These are phyloP conservation scores for Cydonia oblonga DNA, from an alignment of 331 rosid species.

Conservation along the genomic window DNA sequence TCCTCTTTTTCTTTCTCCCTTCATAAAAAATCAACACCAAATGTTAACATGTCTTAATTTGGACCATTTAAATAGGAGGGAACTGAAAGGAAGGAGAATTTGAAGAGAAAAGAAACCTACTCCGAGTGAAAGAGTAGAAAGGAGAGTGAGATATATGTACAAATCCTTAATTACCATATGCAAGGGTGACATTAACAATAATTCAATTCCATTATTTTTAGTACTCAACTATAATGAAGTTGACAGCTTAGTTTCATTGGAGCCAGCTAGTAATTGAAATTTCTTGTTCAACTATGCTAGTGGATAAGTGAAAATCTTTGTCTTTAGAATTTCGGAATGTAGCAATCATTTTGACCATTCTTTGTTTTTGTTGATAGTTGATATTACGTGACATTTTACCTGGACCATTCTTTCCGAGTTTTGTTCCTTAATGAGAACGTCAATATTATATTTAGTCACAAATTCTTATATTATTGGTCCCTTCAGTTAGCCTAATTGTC, in stretches of 20 bases:
- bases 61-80: too few relatives aligned
- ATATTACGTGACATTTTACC: not conserved
- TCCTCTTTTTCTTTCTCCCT: too few relatives aligned
- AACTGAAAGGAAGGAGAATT: too few relatives aligned
- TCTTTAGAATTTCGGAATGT: not conserved
- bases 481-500: not conserved
- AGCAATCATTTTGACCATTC: not conserved
- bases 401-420: not conserved
- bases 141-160: not conserved
- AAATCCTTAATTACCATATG: not conserved
- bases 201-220: not conserved
- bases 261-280: not conserved
- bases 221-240: not conserved
- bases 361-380: not conserved
- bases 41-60: too few relatives aligned
- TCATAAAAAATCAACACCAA: too few relatives aligned
- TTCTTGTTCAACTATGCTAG: not conserved
- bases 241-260: not conserved
- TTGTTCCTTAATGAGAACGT: not conserved
- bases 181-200: not conserved
- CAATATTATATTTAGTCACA: too few relatives aligned
- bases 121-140: too few relatives aligned
- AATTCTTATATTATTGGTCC: not conserved
- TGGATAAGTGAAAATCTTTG: not conserved
- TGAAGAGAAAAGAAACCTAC: too few relatives aligned